Conservation (phyloP, 2,329 filamentous ascomycete species). For the Talaromyces sp. region DNA sequence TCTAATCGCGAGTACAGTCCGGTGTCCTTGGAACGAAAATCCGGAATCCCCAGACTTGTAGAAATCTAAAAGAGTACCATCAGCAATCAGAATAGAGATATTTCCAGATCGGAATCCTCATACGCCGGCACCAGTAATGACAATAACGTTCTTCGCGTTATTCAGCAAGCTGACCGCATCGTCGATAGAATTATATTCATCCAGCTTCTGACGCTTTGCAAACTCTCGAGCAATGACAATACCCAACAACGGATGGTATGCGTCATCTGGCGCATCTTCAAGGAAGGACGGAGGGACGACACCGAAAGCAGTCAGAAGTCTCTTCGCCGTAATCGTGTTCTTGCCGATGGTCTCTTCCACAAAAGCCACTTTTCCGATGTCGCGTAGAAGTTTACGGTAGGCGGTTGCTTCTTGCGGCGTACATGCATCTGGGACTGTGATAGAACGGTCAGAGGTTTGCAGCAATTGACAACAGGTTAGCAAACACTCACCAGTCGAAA, state of each 20-base stretch:
- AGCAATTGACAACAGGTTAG: slow-evolving; percentile 1
- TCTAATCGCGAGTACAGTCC: slow-evolving; percentile 85
- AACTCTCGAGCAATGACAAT: slow-evolving; percentile 77
- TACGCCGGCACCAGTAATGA: slow-evolving; percentile 84
- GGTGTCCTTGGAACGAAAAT: slow-evolving; percentile 90
- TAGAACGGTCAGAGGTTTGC: slow-evolving; percentile 16
- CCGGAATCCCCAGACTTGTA: slow-evolving; percentile 91
- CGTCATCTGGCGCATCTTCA: slow-evolving; percentile 66
- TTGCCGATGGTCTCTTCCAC: slow-evolving; percentile 66
- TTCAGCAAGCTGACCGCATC: slow-evolving; percentile 77
- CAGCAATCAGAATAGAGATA: neutral
- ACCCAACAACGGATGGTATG: slow-evolving; percentile 70
- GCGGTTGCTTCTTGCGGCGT: slow-evolving; percentile 64
- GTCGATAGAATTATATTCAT: slow-evolving; percentile 76
- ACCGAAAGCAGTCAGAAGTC: slow-evolving; percentile 81
- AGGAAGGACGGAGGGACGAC: slow-evolving; percentile 71
- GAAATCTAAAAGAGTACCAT: slow-evolving; percentile 58
- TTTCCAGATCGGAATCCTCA: slow-evolving; percentile 21
- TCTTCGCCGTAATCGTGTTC: slow-evolving; percentile 70
- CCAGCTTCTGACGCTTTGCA: slow-evolving; percentile 73
- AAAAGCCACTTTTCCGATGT: slow-evolving; percentile 74
- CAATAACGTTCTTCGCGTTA: slow-evolving; percentile 76
- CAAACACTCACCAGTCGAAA: slow-evolving; percentile 43
- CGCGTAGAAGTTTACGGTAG: slow-evolving; percentile 67
- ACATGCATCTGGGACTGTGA: slow-evolving; percentile 52